These are phyloP conservation scores for Cornus suecica DNA, from an alignment of 148 eudicot species.

Conservation along the genomic window DNA sequence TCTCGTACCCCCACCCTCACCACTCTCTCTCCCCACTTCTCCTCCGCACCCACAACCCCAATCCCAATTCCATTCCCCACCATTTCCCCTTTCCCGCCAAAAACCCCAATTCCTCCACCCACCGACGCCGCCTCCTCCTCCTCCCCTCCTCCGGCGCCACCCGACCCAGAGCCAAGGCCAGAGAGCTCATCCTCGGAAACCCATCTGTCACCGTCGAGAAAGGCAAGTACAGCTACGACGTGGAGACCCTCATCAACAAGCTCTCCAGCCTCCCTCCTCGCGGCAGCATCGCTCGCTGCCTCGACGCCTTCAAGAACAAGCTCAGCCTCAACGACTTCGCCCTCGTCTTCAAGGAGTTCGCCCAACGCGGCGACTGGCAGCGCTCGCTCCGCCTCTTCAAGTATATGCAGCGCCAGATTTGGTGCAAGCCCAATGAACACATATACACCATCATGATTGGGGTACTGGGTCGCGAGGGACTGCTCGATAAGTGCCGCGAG, in stretches of 20 bases:
- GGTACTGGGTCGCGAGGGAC: constrained; percentile 78
- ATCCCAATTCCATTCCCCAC: neutral
- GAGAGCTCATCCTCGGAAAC: constrained; percentile 61
- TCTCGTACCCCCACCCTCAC: constrained; percentile 18
- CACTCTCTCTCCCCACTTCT: constrained; percentile 28
- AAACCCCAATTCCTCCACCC: neutral
- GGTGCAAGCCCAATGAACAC: constrained; percentile 96
- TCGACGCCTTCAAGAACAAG: constrained; percentile 75
- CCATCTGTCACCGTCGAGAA: constrained; percentile 69
- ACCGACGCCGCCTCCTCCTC: constrained; percentile 7
- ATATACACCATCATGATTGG: constrained; percentile 77
- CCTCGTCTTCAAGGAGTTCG: constrained; percentile 81
- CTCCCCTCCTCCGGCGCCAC: constrained; percentile 14
- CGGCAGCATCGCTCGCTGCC: constrained; percentile 86
- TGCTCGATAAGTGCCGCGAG: constrained; percentile 75
- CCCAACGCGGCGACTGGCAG: constrained; percentile 91
- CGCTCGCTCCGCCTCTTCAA: constrained; percentile 84
- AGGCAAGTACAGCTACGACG: constrained; percentile 89
- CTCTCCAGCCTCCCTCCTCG: constrained; percentile 86
- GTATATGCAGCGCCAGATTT: constrained; percentile 93
- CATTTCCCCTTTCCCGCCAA: constrained; percentile 12
- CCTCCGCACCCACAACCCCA: constrained; percentile 3
- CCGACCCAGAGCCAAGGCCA: constrained; percentile 46
- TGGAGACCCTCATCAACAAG: constrained; percentile 78
- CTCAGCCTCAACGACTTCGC: constrained; percentile 75